Conservation (phyloP, 805 yeast species). For the Saccharomycopsis schoenii region DNA sequence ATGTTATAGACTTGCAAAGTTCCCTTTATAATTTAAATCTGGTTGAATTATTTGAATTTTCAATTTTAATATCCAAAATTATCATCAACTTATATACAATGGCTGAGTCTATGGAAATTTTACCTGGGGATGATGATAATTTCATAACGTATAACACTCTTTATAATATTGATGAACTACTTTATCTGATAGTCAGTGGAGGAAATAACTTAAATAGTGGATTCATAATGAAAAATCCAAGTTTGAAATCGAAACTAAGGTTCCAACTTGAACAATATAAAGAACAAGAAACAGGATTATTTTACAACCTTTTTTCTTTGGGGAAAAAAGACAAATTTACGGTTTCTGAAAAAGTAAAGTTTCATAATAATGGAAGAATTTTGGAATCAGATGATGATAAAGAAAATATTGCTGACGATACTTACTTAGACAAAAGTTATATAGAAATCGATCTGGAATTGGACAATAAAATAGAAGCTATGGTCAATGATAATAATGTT, state of each 20-base stretch:
- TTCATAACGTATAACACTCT: slow-evolving; percentile 6
- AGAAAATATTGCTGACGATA: not conserved
- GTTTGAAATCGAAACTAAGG: slow-evolving; percentile 10
- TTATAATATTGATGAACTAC: slow-evolving; percentile 14
- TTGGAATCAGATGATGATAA: not conserved
- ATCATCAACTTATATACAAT: slow-evolving; percentile 6
- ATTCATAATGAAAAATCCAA: not conserved
- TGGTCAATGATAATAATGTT: slow-evolving; percentile 6
- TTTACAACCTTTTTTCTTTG: not conserved
- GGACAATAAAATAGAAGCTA: not conserved
- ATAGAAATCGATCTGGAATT: slow-evolving; percentile 4
- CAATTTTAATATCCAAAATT: slow-evolving; percentile 10
- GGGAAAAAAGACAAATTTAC: not conserved
- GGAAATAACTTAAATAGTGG: slow-evolving; percentile 6
- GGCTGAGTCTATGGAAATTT: slow-evolving; percentile 3
- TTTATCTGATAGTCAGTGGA: slow-evolving; percentile 12
- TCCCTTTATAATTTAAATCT: slow-evolving; percentile 4
- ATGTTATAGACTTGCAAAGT: slow-evolving; percentile 4
- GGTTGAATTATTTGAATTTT: slow-evolving; percentile 14
- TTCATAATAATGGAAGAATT: not conserved
- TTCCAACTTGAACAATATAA: slow-evolving; percentile 5
- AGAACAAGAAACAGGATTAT: not conserved
- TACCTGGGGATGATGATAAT: not conserved
- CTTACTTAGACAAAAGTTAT: slow-evolving; percentile 7
- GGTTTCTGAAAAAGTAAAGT: not conserved